Evolutionary conservation across 306 rosid species (phyloP).

Genomic region (Arachis hypogaea): DNA sequence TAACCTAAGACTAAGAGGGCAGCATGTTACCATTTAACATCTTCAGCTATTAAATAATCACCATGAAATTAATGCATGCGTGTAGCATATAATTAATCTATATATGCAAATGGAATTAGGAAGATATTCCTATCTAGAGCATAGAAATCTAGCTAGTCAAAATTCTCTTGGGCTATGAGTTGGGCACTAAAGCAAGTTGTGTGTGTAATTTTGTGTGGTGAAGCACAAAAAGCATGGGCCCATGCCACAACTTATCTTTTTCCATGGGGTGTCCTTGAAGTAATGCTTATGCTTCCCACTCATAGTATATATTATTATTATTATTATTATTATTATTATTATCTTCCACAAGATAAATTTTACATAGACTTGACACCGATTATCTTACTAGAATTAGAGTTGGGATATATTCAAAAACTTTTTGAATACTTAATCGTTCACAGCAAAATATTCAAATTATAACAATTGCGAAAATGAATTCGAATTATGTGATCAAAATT

Average conservation of each 20-base stretch:
- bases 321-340: no score
- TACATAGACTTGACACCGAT: no score
- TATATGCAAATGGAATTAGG: slow-evolving; percentile 28
- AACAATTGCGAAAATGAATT: no score
- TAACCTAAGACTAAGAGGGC: slow-evolving; percentile 20
- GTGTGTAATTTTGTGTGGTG: slow-evolving; percentile 41
- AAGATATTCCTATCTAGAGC: slow-evolving; percentile 45
- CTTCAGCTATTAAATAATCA: slow-evolving; percentile 27
- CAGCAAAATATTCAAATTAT: no score
- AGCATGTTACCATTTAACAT: slow-evolving; percentile 47
- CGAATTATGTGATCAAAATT: no score
- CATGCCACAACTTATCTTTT: slow-evolving; percentile 45
- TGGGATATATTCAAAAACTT: no score
- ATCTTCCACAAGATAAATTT: no score
- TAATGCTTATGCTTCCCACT: slow-evolving; percentile 73
- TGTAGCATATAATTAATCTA: slow-evolving; percentile 35
- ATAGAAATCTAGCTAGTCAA: slow-evolving; percentile 42
- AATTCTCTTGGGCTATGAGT: slow-evolving; percentile 48
- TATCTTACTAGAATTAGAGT: no score
- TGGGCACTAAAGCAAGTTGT: slow-evolving; percentile 37
- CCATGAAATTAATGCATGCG: neutral
- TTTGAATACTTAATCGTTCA: no score
- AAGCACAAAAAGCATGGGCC: slow-evolving; percentile 77
- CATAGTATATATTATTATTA: slow-evolving; percentile 21
- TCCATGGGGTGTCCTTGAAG: slow-evolving; percentile 41